Base-by-base conservation (phyloP, 805 yeast species). In the Yamadazyma phyllophila region DNA sequence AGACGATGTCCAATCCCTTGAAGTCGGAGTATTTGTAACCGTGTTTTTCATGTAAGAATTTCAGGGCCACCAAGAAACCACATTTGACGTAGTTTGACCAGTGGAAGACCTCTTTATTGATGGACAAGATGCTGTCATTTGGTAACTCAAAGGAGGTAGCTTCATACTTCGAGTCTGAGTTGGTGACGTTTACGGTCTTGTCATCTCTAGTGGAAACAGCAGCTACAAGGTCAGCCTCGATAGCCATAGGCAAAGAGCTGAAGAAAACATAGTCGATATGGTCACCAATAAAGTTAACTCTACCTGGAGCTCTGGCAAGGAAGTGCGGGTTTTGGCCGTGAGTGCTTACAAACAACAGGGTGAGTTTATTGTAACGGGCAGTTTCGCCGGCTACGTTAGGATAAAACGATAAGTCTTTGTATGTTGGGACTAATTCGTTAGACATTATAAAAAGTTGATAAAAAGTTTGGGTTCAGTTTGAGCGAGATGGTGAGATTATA, bases 11-110 rank as follows among this genome's bases (percentile, higher is more conserved):
- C 63, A 83, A 57, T 7, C 85, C 85, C 41, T 58, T 61, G 49
- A 78, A 62, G 2, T 57, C 60, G 27, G 50, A 46, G 16, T 55
- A 54, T n/a, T 54, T 48, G 31, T 61, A 57, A n/a, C 63, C 60
- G 26, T 58, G 54, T 29, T 61, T 62, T 32, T 67, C 68, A 14
- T 36, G 38, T 33, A 80, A 62, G 55, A 61, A 77, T 46, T 75
- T 70, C 47, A 74, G 75, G 13, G 85, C 88, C 7, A 82, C 88
- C 20, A 76, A 66, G 44, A 80, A 62, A 9, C 85, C 86, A 59
- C 88, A 81, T 60, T 76, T 78, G 67, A 82, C 82, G 63, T 83
- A 83, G 58, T 79, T 82, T n/a, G 76, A 74, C 90, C 90, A 83
- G 51, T 74, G 74, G 32, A 76, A 75, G 17, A 66, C 59, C 3